Evolutionary conservation across 495 filamentous ascomycete species (phyloP).

Genomic region (Penicillium goetzii): DNA sequence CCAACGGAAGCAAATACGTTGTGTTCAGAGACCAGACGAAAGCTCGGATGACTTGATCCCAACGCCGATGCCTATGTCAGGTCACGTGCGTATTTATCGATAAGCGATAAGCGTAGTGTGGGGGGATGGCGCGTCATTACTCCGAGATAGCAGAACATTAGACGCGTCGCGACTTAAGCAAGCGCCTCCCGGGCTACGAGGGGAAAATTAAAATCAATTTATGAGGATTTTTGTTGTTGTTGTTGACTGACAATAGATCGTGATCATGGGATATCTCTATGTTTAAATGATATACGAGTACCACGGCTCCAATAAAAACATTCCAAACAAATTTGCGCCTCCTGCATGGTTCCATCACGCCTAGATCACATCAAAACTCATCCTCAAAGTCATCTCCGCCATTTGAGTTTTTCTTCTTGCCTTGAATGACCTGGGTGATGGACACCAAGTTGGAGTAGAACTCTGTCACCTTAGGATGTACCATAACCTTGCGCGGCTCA

Average conservation of each 20-base stretch:
- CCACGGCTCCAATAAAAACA: neutral
- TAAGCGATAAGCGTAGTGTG: conserved; percentile 23
- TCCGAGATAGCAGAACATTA: neutral
- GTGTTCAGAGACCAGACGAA: conserved; percentile 9
- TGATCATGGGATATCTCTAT: conserved; percentile 15
- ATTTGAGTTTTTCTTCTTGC: conserved; percentile 23
- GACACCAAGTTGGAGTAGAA: conserved; percentile 84
- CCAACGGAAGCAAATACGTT: conserved; percentile 3
- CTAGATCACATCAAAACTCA: conserved; percentile 28
- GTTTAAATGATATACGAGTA: conserved; percentile 7
- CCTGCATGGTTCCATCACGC: neutral
- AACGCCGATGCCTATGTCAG: conserved; percentile 8
- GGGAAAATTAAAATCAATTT: neutral
- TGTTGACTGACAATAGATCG: neutral
- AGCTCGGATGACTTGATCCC: conserved; percentile 20
- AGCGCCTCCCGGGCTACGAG: neutral
- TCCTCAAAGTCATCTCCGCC: conserved; percentile 41
- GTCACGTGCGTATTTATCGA: conserved; percentile 24
- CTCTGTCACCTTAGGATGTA: conserved; percentile 79
- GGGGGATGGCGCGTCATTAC: conserved; percentile 3
- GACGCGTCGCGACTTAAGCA: neutral
- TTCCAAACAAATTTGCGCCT: neutral
- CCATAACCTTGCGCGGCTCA: conserved; percentile 89
- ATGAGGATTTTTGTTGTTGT: neutral
- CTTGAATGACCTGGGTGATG: conserved; percentile 42